Conservation (phyloP, 495 filamentous ascomycete genomes). For the Talaromyces ruber region DNA sequence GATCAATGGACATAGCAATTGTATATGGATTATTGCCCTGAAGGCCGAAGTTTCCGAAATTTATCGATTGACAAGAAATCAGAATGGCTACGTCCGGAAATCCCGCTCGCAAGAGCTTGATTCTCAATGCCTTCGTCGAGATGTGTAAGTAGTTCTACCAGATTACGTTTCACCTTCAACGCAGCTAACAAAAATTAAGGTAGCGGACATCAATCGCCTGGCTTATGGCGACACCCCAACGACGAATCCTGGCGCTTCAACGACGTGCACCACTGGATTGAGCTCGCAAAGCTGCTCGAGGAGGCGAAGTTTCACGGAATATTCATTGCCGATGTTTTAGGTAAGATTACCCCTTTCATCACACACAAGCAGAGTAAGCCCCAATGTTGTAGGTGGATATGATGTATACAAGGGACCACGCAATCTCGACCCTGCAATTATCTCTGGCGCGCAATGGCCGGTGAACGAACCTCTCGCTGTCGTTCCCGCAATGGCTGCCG, state of each 20-base stretch:
- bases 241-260: slow-evolving; percentile 46
- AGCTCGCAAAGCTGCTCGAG: slow-evolving; percentile 41
- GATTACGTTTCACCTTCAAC: background rate
- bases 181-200: slow-evolving; percentile 15
- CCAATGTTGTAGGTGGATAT: slow-evolving; percentile 41
- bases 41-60: background rate
- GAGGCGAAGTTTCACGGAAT: slow-evolving; percentile 47
- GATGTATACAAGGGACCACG: slow-evolving; percentile 56
- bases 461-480: slow-evolving; percentile 45
- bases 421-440: slow-evolving; percentile 48
- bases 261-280: slow-evolving; percentile 41
- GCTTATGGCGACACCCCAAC: slow-evolving; percentile 44
- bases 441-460: slow-evolving; percentile 59
- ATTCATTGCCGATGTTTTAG: slow-evolving; percentile 47
- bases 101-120: slow-evolving; percentile 35
- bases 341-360: slow-evolving; percentile 9
- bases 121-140: slow-evolving; percentile 54
- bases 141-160: slow-evolving; percentile 27
- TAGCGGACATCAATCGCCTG: slow-evolving; percentile 45
- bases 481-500: slow-evolving; percentile 37
- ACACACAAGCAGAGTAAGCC: no score
- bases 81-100: slow-evolving; percentile 3
- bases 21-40: no score
- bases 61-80: background rate
- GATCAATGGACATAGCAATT: no score